Conservation (phyloP, 345 rosid species). For the Reutealis trisperma region DNA sequence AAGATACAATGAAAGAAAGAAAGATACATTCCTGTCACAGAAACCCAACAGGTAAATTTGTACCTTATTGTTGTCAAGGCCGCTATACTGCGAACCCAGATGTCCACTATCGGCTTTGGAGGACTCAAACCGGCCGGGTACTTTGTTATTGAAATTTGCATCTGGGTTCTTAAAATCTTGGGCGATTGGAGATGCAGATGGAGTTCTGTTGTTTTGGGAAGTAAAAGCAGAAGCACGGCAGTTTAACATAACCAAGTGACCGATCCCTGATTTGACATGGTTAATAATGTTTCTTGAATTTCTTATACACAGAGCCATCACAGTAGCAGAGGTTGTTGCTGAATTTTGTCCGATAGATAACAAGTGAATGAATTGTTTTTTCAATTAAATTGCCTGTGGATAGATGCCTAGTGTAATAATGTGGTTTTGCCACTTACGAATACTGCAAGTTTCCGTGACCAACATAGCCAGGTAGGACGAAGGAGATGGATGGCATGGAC, state of each 20-base stretch:
- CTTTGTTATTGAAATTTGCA: background rate
- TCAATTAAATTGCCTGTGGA: too few species aligned
- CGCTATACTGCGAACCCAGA: background rate
- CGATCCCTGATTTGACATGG: conserved; percentile 31
- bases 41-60: background rate
- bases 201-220: background rate
- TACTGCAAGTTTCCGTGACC: too few species aligned
- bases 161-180: conserved; percentile 17
- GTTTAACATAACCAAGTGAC: conserved; percentile 13
- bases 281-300: conserved; percentile 20
- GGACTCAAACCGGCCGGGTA: conserved; percentile 30
- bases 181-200: background rate
- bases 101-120: background rate
- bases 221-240: conserved; percentile 3
- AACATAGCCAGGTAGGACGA: too few species aligned
- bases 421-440: too few species aligned
- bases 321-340: background rate
- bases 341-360: too few species aligned
- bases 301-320: conserved; percentile 34
- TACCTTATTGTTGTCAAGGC: conserved; percentile 24
- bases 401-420: too few species aligned
- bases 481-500: too few species aligned
- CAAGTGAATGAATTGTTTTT: too few species aligned
- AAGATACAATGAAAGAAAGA: too few species aligned
- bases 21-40: background rate